Evolutionary conservation across 2,329 filamentous ascomycete species (phyloP), one percentile per base, ranked within the genome.

Genomic region (Cyphellophora europaea): DNA sequence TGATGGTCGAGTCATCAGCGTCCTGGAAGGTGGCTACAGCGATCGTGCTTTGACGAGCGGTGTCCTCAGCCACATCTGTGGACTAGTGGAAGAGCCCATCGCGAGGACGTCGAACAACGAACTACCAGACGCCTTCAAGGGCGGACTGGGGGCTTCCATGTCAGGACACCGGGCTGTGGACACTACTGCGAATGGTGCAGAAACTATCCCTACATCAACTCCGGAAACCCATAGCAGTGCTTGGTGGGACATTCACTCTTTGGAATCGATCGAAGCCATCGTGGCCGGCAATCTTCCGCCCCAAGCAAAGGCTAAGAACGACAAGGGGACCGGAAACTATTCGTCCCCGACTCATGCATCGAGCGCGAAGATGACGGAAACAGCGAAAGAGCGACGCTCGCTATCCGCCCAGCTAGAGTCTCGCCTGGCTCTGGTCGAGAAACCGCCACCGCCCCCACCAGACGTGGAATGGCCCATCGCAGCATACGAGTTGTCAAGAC

Each of bases 21-120:
- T 96, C 2, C 70, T 98, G 14, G 91, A 98, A 59, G 91, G 91
- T 19, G 91, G 91, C 1, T 98, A 98, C 54, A 95, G 88, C 54
- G 85, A 98, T 58, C 77, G 88, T 39, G 91, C 91, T 6, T 63
- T 98, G 32, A 81, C 74, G 34, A 94, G 86, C 19, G 91, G 91
- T 29, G 79, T 95, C 3, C 63, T 95, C 38, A 93, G 88, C 55
- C 91, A 98, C 58, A 57, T 98, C 12, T 85, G 83, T 48, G 91
- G 89, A 5, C 70, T 98, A 25, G 29, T 36, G 10, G 37, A 32
- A 11, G 35, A 44, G n/a, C 40, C 34, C 12, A 21, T 19, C 11
- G n/a, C n/a, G n/a, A n/a, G n/a, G n/a, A n/a, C n/a, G n/a, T 14
- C 10, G 5, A 3, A n/a, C 11, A 18, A 27, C 14, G 21, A 25